phyloP scores from a whole-genome alignment of 441 rosid genomes.

The Rhodomyrtus psidioides region DNA sequence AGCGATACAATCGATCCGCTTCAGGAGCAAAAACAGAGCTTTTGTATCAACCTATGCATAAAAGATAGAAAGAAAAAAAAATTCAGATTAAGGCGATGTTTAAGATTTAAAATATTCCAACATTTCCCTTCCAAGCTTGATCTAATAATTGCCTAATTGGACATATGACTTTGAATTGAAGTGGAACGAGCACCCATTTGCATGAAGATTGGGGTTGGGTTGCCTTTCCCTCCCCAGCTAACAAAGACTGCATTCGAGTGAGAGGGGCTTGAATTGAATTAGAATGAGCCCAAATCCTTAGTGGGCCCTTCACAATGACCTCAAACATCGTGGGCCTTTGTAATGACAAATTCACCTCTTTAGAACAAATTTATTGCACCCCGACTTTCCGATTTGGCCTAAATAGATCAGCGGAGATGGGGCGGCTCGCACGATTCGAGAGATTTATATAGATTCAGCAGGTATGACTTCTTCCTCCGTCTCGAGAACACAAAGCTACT shows the following conservation, averaged over 20 bases:
- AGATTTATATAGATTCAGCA: neutral
- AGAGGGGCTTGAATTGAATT: neutral
- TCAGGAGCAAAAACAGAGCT: no score
- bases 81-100: no score
- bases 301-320: neutral
- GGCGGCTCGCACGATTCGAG: neutral
- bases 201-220: neutral
- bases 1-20: no score
- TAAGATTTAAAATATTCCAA: no score
- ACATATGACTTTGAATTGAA: no score
- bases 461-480: neutral
- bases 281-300: neutral
- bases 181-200: neutral
- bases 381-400: neutral
- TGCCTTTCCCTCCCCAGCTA: neutral
- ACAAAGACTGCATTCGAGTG: neutral
- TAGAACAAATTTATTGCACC: neutral
- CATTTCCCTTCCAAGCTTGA: neutral
- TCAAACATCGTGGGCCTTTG: neutral
- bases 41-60: no score
- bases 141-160: no score
- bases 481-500: neutral
- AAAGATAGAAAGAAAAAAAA: no score
- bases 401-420: neutral
- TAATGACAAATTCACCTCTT: neutral